phyloP scores from a whole-genome alignment of 2,329 filamentous ascomycete species.

The Trichoderma endophyticum region DNA sequence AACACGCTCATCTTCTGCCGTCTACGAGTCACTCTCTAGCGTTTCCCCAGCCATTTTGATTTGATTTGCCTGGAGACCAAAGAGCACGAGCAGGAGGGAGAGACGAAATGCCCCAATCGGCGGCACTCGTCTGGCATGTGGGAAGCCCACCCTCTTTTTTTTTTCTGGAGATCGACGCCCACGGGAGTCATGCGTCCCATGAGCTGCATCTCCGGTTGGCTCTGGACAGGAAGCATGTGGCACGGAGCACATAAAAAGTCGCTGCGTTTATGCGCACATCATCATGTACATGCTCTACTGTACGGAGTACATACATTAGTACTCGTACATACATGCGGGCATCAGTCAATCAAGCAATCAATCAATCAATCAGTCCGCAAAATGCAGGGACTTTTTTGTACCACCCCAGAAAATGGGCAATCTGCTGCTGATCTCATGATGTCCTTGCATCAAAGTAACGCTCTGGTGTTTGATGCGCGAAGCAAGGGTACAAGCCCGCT shows the following conservation, averaged over 20 bases:
- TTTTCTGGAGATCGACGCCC: conserved; percentile 5
- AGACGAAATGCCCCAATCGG: conserved; percentile 9
- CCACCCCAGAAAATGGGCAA: conserved; percentile 2
- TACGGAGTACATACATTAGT: background rate
- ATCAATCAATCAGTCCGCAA: background rate
- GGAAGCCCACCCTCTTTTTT: conserved; percentile 16
- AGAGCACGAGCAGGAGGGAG: background rate
- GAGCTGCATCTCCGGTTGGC: conserved; percentile 5
- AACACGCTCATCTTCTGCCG: background rate
- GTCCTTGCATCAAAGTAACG: background rate
- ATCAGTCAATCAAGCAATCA: background rate
- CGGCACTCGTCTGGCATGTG: conserved; percentile 18
- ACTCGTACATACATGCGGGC: background rate
- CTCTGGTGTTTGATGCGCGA: background rate
- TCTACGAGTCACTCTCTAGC: background rate
- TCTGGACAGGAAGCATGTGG: background rate
- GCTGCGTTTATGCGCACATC: background rate
- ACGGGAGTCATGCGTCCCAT: conserved; percentile 24
- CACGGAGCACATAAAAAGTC: background rate
- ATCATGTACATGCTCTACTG: background rate
- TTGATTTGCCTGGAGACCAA: background rate
- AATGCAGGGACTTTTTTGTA: conserved; percentile 13
- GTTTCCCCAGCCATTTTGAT: background rate
- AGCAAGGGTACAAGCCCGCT: background rate
- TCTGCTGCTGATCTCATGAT: conserved; percentile 8